A percentile compares a stretch with the other conserved stretches of the same genome.
phyloP scores from a whole-genome alignment of 306 rosid species.

The Lotus japonicus region DNA sequence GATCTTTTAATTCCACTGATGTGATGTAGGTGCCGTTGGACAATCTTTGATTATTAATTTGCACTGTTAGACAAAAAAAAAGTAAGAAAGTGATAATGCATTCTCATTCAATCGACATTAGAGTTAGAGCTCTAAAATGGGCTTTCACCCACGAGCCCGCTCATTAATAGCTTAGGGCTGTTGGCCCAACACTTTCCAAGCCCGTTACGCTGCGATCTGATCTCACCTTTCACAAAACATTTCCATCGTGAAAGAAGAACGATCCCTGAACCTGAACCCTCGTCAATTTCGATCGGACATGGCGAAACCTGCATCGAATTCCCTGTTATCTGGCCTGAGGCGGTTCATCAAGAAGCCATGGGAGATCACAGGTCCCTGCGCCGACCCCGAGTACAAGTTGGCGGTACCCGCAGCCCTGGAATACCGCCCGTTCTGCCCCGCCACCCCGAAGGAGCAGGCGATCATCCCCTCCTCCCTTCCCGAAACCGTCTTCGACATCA shows the following conservation, averaged over 20 bases:
- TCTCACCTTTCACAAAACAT: neutral
- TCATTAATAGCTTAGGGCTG: too few relatives aligned
- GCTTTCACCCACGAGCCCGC: too few relatives aligned
- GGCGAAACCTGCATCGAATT: slow-evolving; percentile 25
- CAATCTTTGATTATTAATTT: too few relatives aligned
- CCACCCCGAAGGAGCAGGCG: slow-evolving; percentile 42
- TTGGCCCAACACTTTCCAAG: too few relatives aligned
- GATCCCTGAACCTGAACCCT: neutral
- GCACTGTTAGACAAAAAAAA: too few relatives aligned
- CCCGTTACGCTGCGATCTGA: too few relatives aligned
- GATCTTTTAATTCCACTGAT: too few relatives aligned
- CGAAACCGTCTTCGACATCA: slow-evolving; percentile 81
- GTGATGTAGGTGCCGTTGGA: too few relatives aligned
- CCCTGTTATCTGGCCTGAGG: slow-evolving; percentile 38
- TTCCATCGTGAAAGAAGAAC: neutral
- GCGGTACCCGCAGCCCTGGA: slow-evolving; percentile 64
- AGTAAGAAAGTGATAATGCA: too few relatives aligned
- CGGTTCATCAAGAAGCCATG: slow-evolving; percentile 85
- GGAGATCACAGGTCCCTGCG: slow-evolving; percentile 93
- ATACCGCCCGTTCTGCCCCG: slow-evolving; percentile 76
- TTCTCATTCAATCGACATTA: too few relatives aligned
- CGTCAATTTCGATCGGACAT: neutral
- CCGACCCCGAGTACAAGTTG: slow-evolving; percentile 59
- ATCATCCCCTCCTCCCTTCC: slow-evolving; percentile 66
- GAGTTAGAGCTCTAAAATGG: too few relatives aligned